A percentile compares a stretch with the other conserved stretches of the same genome.
Conservation (phyloP, 176 grass and related monocot genomes). For the Otatea glauca region DNA sequence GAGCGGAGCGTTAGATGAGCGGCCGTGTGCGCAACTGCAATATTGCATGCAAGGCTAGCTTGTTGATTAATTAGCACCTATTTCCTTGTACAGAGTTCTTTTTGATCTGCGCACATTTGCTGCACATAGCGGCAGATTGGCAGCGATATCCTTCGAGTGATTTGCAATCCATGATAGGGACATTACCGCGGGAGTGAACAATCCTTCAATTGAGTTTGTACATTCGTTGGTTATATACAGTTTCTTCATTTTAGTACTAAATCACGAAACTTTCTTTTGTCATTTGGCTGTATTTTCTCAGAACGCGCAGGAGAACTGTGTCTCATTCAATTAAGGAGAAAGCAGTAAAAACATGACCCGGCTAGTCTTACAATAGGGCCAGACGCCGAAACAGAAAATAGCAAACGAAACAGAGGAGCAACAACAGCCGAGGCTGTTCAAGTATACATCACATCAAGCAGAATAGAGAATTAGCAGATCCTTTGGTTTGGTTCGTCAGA, state of each 20-base stretch:
- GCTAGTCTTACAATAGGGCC: too few species aligned
- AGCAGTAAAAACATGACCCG: too few species aligned
- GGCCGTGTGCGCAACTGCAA: background rate
- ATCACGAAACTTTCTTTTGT: too few species aligned
- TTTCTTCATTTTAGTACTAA: background rate
- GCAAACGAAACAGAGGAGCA: too few species aligned
- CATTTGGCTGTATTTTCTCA: too few species aligned
- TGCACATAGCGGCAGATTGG: background rate
- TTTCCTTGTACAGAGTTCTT: background rate
- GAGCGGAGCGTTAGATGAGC: background rate
- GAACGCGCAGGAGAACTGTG: too few species aligned
- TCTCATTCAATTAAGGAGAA: too few species aligned
- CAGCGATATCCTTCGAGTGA: conserved; percentile 1
- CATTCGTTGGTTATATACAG: background rate
- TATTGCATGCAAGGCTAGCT: background rate
- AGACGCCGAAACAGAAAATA: too few species aligned
- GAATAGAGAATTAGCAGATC: too few species aligned
- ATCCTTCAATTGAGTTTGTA: background rate
- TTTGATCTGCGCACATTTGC: background rate
- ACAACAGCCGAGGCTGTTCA: too few species aligned
- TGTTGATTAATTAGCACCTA: background rate
- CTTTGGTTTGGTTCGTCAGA: too few species aligned
- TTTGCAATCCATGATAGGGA: background rate
- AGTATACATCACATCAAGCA: too few species aligned
- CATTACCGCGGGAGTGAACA: background rate